Evolutionary conservation across 2,329 filamentous ascomycete species (phyloP).

Genomic region (Sordariomycetes sp.): DNA sequence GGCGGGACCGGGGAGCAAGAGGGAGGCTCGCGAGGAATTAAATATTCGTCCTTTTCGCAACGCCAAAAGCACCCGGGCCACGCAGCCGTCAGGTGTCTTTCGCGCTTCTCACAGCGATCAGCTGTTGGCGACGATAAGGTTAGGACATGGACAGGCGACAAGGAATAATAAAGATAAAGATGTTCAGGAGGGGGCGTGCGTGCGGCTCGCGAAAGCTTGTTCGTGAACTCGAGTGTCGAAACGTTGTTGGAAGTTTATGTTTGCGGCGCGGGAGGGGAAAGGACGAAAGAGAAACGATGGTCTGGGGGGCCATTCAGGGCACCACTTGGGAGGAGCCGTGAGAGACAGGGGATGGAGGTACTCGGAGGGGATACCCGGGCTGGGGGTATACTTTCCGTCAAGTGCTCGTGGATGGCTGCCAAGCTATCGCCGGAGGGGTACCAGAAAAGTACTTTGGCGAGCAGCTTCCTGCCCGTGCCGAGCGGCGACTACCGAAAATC

Average conservation of each 20-base stretch:
- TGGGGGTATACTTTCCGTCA: background rate
- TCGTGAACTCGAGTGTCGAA: background rate
- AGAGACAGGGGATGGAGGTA: background rate
- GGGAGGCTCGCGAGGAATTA: background rate
- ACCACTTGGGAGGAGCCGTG: slow-evolving; percentile 1
- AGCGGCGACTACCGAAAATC: background rate
- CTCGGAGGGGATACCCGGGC: background rate
- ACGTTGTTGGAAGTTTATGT: background rate
- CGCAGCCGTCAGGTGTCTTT: background rate
- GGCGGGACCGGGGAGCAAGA: background rate
- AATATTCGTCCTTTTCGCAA: background rate
- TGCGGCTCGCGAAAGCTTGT: no score
- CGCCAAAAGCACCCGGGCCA: background rate
- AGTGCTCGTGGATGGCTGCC: background rate
- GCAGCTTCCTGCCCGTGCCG: background rate
- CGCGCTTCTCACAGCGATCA: background rate
- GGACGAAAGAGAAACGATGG: background rate
- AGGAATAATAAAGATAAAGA: background rate
- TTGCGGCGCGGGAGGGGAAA: background rate
- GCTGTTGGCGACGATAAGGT: background rate
- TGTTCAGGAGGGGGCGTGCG: background rate
- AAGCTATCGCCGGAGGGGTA: background rate
- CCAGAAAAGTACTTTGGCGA: background rate
- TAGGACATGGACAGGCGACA: background rate
- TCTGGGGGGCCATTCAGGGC: background rate